phyloP scores from a whole-genome alignment of 2,329 filamentous ascomycete species.

The Fusarium aywerte region DNA sequence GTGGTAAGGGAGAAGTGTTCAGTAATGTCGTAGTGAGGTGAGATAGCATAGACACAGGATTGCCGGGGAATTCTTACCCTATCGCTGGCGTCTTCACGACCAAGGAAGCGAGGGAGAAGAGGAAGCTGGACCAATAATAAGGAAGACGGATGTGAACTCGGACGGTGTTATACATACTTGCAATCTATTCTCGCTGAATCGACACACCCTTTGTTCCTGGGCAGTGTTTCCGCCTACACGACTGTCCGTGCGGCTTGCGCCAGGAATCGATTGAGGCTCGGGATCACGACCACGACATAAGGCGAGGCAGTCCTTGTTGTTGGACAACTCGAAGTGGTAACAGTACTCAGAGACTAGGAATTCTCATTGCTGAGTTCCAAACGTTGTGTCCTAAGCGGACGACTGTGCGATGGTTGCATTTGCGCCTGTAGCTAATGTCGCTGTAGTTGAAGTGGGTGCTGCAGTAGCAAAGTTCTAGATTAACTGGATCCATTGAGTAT shows the following conservation, averaged over 20 bases:
- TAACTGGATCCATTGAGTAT: background rate
- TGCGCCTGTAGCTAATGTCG: background rate
- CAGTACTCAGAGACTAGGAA: background rate
- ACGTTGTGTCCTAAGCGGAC: background rate
- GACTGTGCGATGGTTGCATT: background rate
- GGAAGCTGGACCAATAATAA: too few relatives aligned
- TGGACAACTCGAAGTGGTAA: too few relatives aligned
- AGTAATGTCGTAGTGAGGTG: too few relatives aligned
- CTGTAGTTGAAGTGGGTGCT: background rate
- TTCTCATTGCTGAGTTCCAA: background rate
- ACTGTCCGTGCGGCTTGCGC: background rate
- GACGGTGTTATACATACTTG: too few relatives aligned
- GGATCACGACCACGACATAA: background rate
- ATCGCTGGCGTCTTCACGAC: background rate
- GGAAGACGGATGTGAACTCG: too few relatives aligned
- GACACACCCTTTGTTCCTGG: too few relatives aligned
- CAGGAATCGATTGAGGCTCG: background rate
- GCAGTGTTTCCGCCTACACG: too few relatives aligned
- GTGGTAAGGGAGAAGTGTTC: too few relatives aligned
- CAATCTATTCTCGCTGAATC: too few relatives aligned
- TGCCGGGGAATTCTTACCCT: too few relatives aligned
- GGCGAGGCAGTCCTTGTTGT: background rate
- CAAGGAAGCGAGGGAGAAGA: background rate
- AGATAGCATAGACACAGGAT: too few relatives aligned
- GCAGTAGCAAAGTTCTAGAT: background rate